phyloP scores from a whole-genome alignment of 306 rosid species.

The Cucurbita ficifolia region DNA sequence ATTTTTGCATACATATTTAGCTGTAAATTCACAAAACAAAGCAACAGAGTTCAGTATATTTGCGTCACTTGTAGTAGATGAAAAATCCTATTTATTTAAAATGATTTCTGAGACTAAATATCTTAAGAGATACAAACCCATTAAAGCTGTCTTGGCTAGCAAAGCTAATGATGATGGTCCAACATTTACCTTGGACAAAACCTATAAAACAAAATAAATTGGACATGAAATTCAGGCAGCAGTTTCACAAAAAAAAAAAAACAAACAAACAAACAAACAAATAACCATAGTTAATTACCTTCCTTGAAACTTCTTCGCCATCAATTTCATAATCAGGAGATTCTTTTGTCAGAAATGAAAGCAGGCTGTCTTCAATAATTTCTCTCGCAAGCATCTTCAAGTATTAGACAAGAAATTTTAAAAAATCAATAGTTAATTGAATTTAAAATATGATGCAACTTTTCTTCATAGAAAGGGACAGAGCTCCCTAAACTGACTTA shows the following conservation, averaged over 20 bases:
- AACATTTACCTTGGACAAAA: conserved; percentile 70
- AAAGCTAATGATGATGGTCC: conserved; percentile 79
- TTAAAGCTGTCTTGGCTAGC: conserved; percentile 73
- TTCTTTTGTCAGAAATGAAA: conserved; percentile 56
- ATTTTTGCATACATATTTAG: conserved; percentile 74
- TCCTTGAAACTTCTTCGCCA: conserved; percentile 41
- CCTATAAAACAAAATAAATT: conserved; percentile 34
- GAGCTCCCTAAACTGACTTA: neutral
- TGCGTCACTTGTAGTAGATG: conserved; percentile 1
- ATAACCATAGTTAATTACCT: conserved; percentile 28
- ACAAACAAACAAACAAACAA: neutral
- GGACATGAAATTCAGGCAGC: neutral
- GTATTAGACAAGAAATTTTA: conserved; percentile 1
- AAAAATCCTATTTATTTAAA: conserved; percentile 10
- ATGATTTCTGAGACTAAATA: neutral
- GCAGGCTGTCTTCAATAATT: conserved; percentile 69
- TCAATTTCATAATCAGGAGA: conserved; percentile 48
- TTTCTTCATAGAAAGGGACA: neutral
- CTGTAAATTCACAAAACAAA: conserved; percentile 33
- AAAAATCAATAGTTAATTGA: conserved; percentile 3
- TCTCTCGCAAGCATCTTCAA: conserved; percentile 87
- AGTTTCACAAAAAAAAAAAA: neutral
- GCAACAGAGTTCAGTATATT: conserved; percentile 13
- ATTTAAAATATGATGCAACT: conserved; percentile 6
- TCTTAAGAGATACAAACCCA: conserved; percentile 50